Base-by-base conservation (phyloP, 2,329 filamentous ascomycete genomes). In the Pestalotiopsis sp. region DNA sequence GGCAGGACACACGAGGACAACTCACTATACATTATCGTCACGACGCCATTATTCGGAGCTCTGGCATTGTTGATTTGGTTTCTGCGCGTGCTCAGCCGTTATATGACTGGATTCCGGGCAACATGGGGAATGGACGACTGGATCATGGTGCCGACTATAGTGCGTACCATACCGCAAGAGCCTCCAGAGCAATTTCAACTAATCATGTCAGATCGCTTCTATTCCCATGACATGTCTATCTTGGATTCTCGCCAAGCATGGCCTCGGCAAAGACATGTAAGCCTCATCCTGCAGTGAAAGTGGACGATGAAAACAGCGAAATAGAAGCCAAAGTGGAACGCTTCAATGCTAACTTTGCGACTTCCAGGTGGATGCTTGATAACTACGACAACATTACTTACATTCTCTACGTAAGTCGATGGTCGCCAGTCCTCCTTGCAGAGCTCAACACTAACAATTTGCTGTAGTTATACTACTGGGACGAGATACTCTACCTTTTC, bases 61-160 rank as follows among this genome's bases (percentile, higher is more conserved):
- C 20, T 67, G 31, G 62, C 38, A 20, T 27, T 64, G 3, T 17
- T 64, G 3, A 39, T 23, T 5, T 64, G 38, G 31, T n/a, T 45
- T 52, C 39, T 64, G 39, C 38, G 62, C 14, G n/a, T 64, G 12
- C 20, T 52, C 12, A 27, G n/a, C 14, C 17, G 62, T 17, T 23
- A n/a, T 17, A n/a, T 49, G 12, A 36, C 27, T 5, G 62, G 38
- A 14, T 14, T 23, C 20, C 17, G n/a, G 23, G 45, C 45, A 52
- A 64, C 38, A 36, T 64, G 62, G 62, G 62, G 62, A 7, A 23
- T 52, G 23, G 62, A 64, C 25, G 62, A 64, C 39, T 64, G 62
- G 62, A 36, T 36, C 12, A 64, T 64, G 38, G 27, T 36, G 17
- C 20, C 41, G n/a, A 20, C 39, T 49, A 39, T 64, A 17, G 62